These are phyloP conservation scores for Dactylellina parvicollis DNA, from an alignment of 2,329 filamentous ascomycete genomes.

Conservation along the genomic window DNA sequence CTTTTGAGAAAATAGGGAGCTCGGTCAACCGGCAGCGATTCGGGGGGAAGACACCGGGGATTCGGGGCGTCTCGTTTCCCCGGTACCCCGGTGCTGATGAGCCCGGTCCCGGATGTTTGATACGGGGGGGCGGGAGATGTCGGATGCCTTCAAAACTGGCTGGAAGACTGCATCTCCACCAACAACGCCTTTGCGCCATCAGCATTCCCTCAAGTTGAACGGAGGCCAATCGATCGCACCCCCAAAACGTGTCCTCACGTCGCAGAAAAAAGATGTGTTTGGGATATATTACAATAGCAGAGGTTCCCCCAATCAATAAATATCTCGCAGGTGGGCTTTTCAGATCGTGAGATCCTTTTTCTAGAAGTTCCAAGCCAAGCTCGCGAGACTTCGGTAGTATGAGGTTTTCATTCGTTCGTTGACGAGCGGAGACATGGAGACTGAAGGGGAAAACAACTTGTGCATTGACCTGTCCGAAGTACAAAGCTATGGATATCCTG, in stretches of 20 bases:
- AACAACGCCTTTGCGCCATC: conserved; percentile 10
- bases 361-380: conserved; percentile 25
- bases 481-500: conserved; percentile 24
- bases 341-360: conserved; percentile 31
- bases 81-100: no score
- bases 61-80: no score
- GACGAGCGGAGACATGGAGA: background rate
- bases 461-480: conserved; percentile 26
- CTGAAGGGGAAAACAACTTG: background rate
- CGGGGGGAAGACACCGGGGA: background rate
- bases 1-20: background rate
- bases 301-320: background rate
- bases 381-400: conserved; percentile 19
- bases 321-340: conserved; percentile 1
- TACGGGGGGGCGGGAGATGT: conserved; percentile 37
- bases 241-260: conserved; percentile 6
- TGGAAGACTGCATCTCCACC: background rate
- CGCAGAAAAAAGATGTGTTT: conserved; percentile 2
- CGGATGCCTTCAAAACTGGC: conserved; percentile 18
- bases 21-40: background rate
- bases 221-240: background rate
- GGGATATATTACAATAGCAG: conserved; percentile 6
- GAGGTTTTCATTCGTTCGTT: conserved; percentile 24
- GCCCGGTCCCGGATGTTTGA: conserved; percentile 9
- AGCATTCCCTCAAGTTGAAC: background rate